Base-by-base conservation (phyloP, 495 filamentous ascomycete species). In the Neurospora intermedia region DNA sequence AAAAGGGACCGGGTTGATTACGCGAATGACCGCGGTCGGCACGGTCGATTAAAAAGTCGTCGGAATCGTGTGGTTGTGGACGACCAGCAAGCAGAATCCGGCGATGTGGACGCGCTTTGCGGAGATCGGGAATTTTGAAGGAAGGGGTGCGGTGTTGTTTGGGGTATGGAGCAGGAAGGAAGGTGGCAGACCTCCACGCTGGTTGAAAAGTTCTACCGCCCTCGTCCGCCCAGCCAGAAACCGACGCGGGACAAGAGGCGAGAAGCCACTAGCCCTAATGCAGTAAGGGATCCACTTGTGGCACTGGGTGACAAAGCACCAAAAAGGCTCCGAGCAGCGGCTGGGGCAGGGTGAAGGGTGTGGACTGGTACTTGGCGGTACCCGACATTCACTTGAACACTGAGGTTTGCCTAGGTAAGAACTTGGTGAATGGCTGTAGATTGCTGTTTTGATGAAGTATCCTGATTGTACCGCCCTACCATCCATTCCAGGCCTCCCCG, bases 61-160 rank as follows among this genome's bases (percentile, higher is more conserved):
- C 79, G 77, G 74, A 71, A 31, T 40, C 42, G 54, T 66, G 27
- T 31, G 27, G 54, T 66, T 15, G 54, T 66, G 54, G 76, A 75
- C 27, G 72, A 75, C 78, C 72, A 75, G 62, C 74, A 74, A 75
- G 62, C 74, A 74, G 72, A 78, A 78, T 77, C 62, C 72, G 75
- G 76, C 74, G 73, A 74, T 77, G 78, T 74, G 77, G 80, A 79
- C 77, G 79, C 82, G 82, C 80, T 80, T 80, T 75, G 79, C 76
- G 80, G 80, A 82, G 75, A 69, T 74, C 74, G 77, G 66, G 54
- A 35, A 66, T 38, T 66, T 66, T 18, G 54, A 27, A 66, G 54
- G 54, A 66, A 66, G 54, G 54, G 54, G 54, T 66, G 74, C 41
- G 59, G 41, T 73, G 78, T 75, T 75, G 80, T 70, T 71, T 72